phyloP scores from a whole-genome alignment of 805 yeast species.

The Kregervanrija delftensis region DNA sequence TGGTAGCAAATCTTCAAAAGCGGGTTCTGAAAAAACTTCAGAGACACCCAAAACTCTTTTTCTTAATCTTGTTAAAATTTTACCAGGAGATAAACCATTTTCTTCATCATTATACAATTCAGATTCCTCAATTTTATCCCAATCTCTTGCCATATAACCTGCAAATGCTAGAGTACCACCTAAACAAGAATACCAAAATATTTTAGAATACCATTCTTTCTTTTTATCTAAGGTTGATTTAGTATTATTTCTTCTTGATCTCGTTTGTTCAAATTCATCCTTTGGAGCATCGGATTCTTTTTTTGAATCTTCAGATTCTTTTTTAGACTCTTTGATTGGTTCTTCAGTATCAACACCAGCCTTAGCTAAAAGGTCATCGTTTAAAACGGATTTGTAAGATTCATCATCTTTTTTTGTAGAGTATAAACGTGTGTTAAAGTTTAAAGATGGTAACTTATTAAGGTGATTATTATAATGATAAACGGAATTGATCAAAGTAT shows the following conservation, averaged over 20 bases:
- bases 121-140: constrained; percentile 72
- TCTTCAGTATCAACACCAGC: constrained; percentile 70
- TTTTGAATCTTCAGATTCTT: constrained; percentile 6
- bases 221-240: constrained; percentile 68
- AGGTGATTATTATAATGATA: no score
- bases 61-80: constrained; percentile 61
- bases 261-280: constrained; percentile 28
- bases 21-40: constrained; percentile 87
- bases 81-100: constrained; percentile 61
- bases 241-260: constrained; percentile 46
- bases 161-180: constrained; percentile 48
- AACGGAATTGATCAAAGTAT: no score
- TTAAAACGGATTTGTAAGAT: constrained; percentile 48
- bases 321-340: constrained; percentile 8
- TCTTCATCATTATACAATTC: constrained; percentile 36
- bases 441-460: no score
- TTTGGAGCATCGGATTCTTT: constrained; percentile 8
- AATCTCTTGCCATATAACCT: constrained; percentile 71
- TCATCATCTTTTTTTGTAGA: constrained; percentile 17
- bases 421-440: constrained; percentile 11
- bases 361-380: constrained; percentile 73
- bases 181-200: constrained; percentile 56
- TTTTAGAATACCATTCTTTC: constrained; percentile 75
- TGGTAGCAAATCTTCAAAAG: constrained; percentile 86
- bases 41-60: constrained; percentile 71